These are phyloP conservation scores for Alopecurus myosuroides DNA, from an alignment of 176 grass and related monocot species.

Conservation along the genomic window DNA sequence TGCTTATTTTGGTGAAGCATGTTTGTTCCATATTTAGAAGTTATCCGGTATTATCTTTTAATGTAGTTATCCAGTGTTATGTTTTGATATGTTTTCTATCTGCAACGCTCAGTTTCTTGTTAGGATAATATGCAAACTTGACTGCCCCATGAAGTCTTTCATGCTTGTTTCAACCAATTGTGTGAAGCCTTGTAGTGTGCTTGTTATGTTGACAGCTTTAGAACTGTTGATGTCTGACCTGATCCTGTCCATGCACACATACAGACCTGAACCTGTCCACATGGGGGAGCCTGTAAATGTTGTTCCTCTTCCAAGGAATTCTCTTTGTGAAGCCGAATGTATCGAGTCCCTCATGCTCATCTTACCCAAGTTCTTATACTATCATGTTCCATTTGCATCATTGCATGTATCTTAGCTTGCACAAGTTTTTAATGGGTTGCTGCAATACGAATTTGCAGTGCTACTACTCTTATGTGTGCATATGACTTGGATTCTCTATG, in stretches of 20 bases:
- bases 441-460: background rate
- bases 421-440: background rate
- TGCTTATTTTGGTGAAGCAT: background rate
- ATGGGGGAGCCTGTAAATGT: background rate
- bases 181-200: background rate
- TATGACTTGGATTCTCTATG: background rate
- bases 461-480: background rate
- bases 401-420: background rate
- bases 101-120: background rate
- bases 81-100: background rate
- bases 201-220: constrained; percentile 16
- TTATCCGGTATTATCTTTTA: background rate
- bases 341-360: background rate
- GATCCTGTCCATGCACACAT: background rate
- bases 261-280: constrained; percentile 5
- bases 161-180: background rate
- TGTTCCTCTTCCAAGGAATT: background rate
- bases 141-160: background rate
- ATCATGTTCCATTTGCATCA: background rate
- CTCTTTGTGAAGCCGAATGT: constrained; percentile 15
- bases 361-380: background rate
- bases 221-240: constrained; percentile 2
- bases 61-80: background rate
- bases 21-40: constrained; percentile 3
- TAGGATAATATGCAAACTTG: background rate